A percentile compares a stretch with the other conserved stretches of the same genome.
Conservation (phyloP, 2,329 filamentous ascomycete species). For the Sporothrix protearum region DNA sequence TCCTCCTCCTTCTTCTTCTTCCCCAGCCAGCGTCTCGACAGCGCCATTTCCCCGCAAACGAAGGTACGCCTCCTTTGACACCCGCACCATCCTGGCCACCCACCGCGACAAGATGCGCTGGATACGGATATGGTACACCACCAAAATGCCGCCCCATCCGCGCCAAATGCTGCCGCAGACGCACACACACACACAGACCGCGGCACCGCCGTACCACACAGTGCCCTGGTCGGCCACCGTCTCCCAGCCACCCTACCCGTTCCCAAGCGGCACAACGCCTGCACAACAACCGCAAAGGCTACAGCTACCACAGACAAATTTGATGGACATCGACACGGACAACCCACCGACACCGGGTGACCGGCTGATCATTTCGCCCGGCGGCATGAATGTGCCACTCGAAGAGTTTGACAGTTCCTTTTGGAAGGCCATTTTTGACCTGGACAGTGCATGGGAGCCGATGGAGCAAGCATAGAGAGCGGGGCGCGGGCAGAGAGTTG, state of each 20-base stretch:
- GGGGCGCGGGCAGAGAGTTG: too few species aligned
- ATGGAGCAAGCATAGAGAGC: background rate
- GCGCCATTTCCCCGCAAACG: slow-evolving; percentile 24
- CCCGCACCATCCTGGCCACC: slow-evolving; percentile 33
- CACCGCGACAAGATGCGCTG: slow-evolving; percentile 40
- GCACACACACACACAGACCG: too few species aligned
- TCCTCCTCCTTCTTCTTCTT: too few species aligned
- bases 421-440: slow-evolving; percentile 24
- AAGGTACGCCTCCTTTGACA: slow-evolving; percentile 32
- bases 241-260: background rate
- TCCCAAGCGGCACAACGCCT: background rate
- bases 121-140: slow-evolving; percentile 41
- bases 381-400: background rate
- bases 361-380: background rate
- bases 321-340: slow-evolving; percentile 25
- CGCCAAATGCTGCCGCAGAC: background rate
- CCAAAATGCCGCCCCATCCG: slow-evolving; percentile 20
- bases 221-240: background rate
- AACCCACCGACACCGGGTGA: background rate
- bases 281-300: background rate
- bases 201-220: too few species aligned
- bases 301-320: background rate
- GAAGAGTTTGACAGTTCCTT: slow-evolving; percentile 25
- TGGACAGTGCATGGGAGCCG: slow-evolving; percentile 23
- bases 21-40: background rate